These are phyloP conservation scores for Claviceps sp. DNA, from an alignment of 2,329 filamentous ascomycete genomes.

Conservation along the genomic window DNA sequence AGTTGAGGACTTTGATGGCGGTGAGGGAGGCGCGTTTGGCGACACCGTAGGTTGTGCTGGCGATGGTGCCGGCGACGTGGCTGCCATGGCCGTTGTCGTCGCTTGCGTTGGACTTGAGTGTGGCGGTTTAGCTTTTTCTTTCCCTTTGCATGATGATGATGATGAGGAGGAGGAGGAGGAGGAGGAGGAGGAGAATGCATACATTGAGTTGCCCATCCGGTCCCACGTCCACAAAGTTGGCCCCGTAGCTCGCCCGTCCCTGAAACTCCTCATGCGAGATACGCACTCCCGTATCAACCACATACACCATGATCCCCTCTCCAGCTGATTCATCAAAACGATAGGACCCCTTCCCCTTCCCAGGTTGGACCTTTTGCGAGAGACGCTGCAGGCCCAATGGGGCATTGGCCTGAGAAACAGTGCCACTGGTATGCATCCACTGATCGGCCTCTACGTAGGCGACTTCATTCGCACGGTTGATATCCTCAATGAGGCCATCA, in stretches of 20 bases:
- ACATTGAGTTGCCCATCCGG: conserved; percentile 21
- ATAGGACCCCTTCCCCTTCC: conserved; percentile 12
- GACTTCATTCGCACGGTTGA: conserved; percentile 35
- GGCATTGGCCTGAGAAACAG: conserved; percentile 38
- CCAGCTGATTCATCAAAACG: conserved; percentile 40
- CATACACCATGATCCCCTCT: conserved; percentile 43
- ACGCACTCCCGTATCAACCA: conserved; percentile 53
- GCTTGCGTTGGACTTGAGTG: background rate
- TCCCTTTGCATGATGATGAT: background rate
- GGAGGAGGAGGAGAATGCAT: conserved; percentile 10
- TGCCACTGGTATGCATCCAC: conserved; percentile 27
- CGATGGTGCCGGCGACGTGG: conserved; percentile 51
- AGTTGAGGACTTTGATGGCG: conserved; percentile 49
- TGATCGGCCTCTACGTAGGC: conserved; percentile 42
- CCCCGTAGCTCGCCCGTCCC: conserved; percentile 39
- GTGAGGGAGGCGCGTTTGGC: conserved; percentile 42
- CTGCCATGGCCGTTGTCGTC: conserved; percentile 51
- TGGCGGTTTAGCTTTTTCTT: background rate
- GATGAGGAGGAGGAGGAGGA: background rate
- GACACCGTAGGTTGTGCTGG: conserved; percentile 46
- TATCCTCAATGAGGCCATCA: conserved; percentile 33
- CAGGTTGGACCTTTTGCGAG: conserved; percentile 27
- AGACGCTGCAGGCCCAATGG: conserved; percentile 40
- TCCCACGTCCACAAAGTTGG: conserved; percentile 31
- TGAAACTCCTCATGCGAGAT: conserved; percentile 42